phyloP scores from a whole-genome alignment of 805 yeast species.

The Nakazawaea laoshanensis region DNA sequence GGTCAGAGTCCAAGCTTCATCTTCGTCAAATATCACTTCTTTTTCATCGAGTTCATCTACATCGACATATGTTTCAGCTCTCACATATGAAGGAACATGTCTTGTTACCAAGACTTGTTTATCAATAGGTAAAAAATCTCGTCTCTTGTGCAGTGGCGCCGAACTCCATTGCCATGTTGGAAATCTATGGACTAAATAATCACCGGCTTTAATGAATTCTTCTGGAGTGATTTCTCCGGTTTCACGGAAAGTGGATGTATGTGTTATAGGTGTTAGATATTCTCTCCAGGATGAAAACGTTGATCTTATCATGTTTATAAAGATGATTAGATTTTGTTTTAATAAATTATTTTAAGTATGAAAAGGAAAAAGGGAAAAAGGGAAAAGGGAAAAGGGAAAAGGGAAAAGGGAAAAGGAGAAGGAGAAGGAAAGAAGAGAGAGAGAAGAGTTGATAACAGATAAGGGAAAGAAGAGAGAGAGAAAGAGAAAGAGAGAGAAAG shows the following conservation, averaged over 20 bases:
- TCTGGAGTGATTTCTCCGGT: slow-evolving; percentile 96
- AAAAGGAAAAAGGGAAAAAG: not conserved
- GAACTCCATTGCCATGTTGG: slow-evolving; percentile 96
- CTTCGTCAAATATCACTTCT: slow-evolving; percentile 28
- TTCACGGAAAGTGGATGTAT: slow-evolving; percentile 72
- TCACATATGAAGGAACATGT: slow-evolving; percentile 77
- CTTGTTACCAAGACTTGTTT: slow-evolving; percentile 84
- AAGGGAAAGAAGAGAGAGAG: too few species aligned
- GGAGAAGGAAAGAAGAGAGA: not conserved
- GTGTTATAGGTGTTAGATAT: slow-evolving; percentile 84
- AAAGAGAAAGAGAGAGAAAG: too few species aligned
- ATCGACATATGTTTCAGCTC: slow-evolving; percentile 53
- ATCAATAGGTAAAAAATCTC: slow-evolving; percentile 73
- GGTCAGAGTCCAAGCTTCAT: slow-evolving; percentile 55
- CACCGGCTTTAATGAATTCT: slow-evolving; percentile 92
- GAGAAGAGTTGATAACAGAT: not conserved
- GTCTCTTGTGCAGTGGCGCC: slow-evolving; percentile 42
- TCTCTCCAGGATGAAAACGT: slow-evolving; percentile 81
- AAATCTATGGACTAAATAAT: slow-evolving; percentile 80
- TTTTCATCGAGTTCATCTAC: slow-evolving; percentile 24
- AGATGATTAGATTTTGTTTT: not conserved
- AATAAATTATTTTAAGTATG: not conserved
- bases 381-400: not conserved
- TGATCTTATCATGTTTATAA: slow-evolving; percentile 47
- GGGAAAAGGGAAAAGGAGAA: not conserved